Conservation (phyloP, 768 basidiomycete species). For the Cystofilobasidium macerans region DNA sequence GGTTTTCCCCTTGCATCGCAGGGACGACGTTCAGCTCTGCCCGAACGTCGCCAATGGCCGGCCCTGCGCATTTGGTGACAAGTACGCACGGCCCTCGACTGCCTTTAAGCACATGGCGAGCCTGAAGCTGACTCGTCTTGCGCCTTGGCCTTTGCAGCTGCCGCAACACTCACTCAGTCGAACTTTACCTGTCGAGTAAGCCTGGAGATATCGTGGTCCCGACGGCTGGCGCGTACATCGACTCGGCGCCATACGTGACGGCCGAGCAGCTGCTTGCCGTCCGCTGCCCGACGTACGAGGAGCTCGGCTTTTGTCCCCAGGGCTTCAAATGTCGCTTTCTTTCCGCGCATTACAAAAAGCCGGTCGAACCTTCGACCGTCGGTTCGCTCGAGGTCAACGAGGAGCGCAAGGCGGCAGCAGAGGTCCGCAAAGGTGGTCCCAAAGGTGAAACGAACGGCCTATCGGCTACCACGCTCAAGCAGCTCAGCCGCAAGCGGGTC, state of each 20-base stretch:
- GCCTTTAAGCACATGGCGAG: no score
- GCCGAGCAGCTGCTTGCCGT: slow-evolving; percentile 39
- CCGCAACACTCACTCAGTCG: slow-evolving; percentile 65
- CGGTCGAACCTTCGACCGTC: slow-evolving; percentile 41
- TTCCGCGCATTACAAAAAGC: slow-evolving; percentile 55
- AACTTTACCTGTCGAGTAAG: slow-evolving; percentile 64
- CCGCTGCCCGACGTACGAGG: slow-evolving; percentile 56
- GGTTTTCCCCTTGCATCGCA: not conserved
- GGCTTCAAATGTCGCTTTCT: slow-evolving; percentile 89
- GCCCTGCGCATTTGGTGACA: slow-evolving; percentile 57
- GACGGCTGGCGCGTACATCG: slow-evolving; percentile 13
- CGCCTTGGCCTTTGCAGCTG: slow-evolving; percentile 45
- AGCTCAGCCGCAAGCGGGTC: slow-evolving; percentile 60
- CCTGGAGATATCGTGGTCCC: slow-evolving; percentile 59
- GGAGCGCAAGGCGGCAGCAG: slow-evolving; percentile 39
- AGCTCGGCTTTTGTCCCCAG: slow-evolving; percentile 63
- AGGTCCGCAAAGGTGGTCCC: slow-evolving; percentile 41
- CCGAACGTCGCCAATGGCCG: slow-evolving; percentile 62
- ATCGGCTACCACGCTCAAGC: slow-evolving; percentile 49
- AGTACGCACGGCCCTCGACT: slow-evolving; percentile 43
- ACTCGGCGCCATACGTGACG: not conserved
- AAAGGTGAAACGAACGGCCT: slow-evolving; percentile 56
- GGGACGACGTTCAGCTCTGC: slow-evolving; percentile 71
- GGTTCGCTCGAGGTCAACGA: slow-evolving; percentile 42
- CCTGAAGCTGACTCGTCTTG: not conserved